phyloP scores from a whole-genome alignment of 345 rosid species.

The Eucalyptus albens region DNA sequence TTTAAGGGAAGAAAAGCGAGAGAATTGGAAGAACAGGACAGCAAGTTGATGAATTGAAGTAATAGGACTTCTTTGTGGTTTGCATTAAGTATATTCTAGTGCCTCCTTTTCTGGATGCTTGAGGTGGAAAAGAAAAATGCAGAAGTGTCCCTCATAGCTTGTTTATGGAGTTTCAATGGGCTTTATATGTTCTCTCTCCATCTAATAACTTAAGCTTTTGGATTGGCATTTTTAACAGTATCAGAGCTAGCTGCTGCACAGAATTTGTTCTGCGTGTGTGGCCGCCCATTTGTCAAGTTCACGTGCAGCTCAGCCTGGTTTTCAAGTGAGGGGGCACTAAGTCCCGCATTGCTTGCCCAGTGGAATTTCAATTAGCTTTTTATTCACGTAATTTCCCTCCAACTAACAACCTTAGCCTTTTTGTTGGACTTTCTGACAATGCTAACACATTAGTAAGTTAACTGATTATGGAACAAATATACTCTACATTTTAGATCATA shows the following conservation, averaged over 20 bases:
- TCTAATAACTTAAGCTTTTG: background rate
- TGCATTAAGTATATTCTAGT: background rate
- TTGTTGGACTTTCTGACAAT: background rate
- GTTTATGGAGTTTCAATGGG: background rate
- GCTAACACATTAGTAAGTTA: background rate
- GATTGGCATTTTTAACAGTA: background rate
- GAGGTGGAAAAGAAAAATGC: background rate
- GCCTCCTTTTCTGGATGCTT: background rate
- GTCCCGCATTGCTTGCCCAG: background rate
- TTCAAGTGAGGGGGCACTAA: background rate
- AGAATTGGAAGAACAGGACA: background rate
- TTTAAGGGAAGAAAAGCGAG: background rate
- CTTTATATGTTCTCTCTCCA: background rate
- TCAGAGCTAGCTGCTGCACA: background rate
- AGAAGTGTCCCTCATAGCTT: background rate
- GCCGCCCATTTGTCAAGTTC: background rate
- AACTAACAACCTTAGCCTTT: background rate
- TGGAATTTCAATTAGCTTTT: background rate
- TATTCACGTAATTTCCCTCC: background rate
- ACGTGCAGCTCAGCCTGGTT: background rate
- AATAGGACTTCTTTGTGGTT: background rate
- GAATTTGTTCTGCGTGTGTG: background rate
- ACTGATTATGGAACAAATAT: background rate
- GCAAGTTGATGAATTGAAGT: background rate
- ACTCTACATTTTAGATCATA: background rate